These are phyloP conservation scores for Nicotiana noctiflora DNA, from an alignment of 257 asterid genomes.

Conservation along the genomic window DNA sequence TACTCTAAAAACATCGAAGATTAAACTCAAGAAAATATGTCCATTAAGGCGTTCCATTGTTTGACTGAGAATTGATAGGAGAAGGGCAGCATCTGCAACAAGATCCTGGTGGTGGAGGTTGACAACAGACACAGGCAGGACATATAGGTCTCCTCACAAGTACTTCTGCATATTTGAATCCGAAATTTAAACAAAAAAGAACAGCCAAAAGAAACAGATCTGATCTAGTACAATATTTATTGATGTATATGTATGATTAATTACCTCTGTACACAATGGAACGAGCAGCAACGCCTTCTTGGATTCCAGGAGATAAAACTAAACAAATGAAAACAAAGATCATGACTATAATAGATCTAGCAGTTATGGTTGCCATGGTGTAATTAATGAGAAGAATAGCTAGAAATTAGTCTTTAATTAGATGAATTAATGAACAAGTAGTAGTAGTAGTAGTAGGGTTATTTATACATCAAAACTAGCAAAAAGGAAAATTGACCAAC, in stretches of 20 bases:
- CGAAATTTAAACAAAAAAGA: background rate
- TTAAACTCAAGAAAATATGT: background rate
- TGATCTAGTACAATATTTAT: background rate
- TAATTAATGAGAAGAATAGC: background rate
- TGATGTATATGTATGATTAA: background rate
- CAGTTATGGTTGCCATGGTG: background rate
- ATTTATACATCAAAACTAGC: background rate
- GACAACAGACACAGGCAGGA: slow-evolving; percentile 53
- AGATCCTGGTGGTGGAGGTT: slow-evolving; percentile 40
- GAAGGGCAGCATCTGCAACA: slow-evolving; percentile 40
- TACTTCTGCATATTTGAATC: background rate
- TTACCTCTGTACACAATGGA: slow-evolving; percentile 7
- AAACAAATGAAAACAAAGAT: background rate
- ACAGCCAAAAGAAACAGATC: background rate
- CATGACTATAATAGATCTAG: background rate
- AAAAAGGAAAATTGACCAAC: background rate
- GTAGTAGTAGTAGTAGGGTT: background rate
- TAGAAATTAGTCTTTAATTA: background rate
- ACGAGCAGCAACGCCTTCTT: background rate
- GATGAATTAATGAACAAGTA: background rate
- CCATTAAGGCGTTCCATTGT: slow-evolving; percentile 8
- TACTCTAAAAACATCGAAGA: too few relatives aligned
- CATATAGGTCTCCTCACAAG: slow-evolving; percentile 31
- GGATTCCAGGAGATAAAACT: slow-evolving; percentile 1
- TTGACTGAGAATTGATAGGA: slow-evolving; percentile 12